A percentile compares a stretch with the other conserved stretches of the same genome.
phyloP scores from a whole-genome alignment of 1,139 yeast species.

The Candida sp. region DNA sequence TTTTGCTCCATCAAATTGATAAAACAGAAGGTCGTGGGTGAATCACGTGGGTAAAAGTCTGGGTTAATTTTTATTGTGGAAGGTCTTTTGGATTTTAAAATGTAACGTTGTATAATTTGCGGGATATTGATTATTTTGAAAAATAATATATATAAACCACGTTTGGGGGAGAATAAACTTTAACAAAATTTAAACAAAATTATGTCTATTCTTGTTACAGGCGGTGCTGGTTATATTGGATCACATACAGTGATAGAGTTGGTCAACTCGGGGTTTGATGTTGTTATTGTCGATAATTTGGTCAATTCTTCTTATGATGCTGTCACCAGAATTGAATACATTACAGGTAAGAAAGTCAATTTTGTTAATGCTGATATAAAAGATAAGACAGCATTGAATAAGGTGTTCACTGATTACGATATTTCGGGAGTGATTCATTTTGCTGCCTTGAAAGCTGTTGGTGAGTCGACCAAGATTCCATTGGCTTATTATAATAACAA shows the following conservation, averaged over 20 bases:
- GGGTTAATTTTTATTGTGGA: too few relatives aligned
- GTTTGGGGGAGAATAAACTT: neutral
- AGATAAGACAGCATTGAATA: slow-evolving; percentile 43
- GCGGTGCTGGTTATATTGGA: slow-evolving; percentile 89
- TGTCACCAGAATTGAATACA: slow-evolving; percentile 58
- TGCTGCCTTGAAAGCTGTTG: slow-evolving; percentile 87
- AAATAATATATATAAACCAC: neutral
- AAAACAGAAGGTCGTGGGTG: neutral
- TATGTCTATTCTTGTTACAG: slow-evolving; percentile 62
- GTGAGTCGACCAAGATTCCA: slow-evolving; percentile 76
- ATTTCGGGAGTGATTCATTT: slow-evolving; percentile 71
- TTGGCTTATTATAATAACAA: slow-evolving; percentile 68
- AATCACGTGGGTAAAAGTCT: too few relatives aligned
- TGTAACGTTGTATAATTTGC: neutral
- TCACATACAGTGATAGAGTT: slow-evolving; percentile 75
- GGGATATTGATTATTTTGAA: neutral
- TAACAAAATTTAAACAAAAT: neutral
- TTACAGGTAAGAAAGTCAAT: slow-evolving; percentile 48
- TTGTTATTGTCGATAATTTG: slow-evolving; percentile 70
- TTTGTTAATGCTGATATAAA: slow-evolving; percentile 61
- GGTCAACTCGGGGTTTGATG: slow-evolving; percentile 61
- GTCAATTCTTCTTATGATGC: slow-evolving; percentile 69
- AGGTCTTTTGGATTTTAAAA: too few relatives aligned
- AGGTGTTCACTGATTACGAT: slow-evolving; percentile 47
- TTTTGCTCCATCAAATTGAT: too few relatives aligned